Base-by-base conservation (phyloP, 371 early-diverging fungal species). In the Gilbertella persicaria region DNA sequence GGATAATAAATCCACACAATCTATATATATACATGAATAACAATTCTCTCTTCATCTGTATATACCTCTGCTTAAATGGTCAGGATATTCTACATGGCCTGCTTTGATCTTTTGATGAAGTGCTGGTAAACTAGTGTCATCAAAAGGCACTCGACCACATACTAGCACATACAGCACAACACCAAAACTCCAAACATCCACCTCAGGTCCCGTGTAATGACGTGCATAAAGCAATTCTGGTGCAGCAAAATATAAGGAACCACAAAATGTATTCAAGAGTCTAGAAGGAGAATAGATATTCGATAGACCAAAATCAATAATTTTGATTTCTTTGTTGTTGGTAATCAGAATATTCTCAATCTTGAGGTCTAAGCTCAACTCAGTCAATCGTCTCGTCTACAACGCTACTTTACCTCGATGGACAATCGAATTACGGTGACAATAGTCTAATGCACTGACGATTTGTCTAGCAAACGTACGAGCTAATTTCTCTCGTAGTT, bases 121-220 rank as follows among this genome's bases (percentile, higher is more conserved):
- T 1, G 66, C 71, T 16, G 73, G 77, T 40, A 91, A 59, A 56
- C 78, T 79, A 30, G 84, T 77, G 53, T 90, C 89, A 64, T 90
- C 93, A 67, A 95, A 97, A 1, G 97, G 97, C 3, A 95, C 86
- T 37, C 74, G 73, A 0, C 96, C 96, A 45, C 86, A 84, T 0
- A 92, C 80, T 58, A 95, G 75, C 0, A 91, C 93, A 64, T 89
- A 96, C 2, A 96, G 74, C 5, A 96, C 79, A 1, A 97, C 91
- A 2, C 97, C 97, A 41, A 95, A 70, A 30, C 90, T 88, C 96
- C 96, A 97, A 5, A 93, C 81, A 63, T 97, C 97, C 16, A 93
- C 88, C 50, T 91, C 94, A 8, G 93, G 90, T 0, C 96, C 96
- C 17, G 75, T 73, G 65, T 97, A 97, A 29, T 80, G 68, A 30